These are phyloP conservation scores for Botrytis medusae DNA, from an alignment of 2,329 filamentous ascomycete genomes.

Conservation along the genomic window DNA sequence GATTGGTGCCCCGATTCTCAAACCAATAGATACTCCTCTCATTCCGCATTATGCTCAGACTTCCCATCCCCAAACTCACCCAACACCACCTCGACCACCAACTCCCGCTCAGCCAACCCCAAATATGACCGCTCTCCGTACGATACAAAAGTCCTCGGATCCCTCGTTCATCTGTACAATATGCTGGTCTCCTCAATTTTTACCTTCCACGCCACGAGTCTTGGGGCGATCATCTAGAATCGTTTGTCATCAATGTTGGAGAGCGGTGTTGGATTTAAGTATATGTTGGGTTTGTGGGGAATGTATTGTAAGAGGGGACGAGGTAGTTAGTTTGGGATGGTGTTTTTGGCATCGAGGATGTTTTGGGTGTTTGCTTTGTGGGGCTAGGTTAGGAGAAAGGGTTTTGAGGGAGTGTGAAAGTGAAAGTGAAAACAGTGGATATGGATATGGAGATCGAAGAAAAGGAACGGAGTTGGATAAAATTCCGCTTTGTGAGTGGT, in stretches of 20 bases:
- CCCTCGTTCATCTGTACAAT: conserved; percentile 55
- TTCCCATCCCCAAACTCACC: background rate
- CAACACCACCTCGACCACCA: background rate
- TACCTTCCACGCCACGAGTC: conserved; percentile 41
- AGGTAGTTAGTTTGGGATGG: conserved; percentile 59
- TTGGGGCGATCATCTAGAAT: conserved; percentile 51
- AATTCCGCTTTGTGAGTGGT: conserved; percentile 52
- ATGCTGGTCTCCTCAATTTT: conserved; percentile 48
- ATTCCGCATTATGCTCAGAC: background rate
- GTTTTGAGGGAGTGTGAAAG: conserved; percentile 7
- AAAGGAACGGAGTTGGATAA: conserved; percentile 46
- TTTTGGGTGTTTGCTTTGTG: conserved; percentile 57
- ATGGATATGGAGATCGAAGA: conserved; percentile 16
- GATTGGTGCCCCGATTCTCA: background rate
- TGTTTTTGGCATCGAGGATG: conserved; percentile 59
- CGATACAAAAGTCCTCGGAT: conserved; percentile 10
- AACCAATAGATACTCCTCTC: background rate
- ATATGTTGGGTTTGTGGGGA: conserved; percentile 60
- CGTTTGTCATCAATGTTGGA: conserved; percentile 50
- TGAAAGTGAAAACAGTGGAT: background rate
- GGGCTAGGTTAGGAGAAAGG: conserved; percentile 41
- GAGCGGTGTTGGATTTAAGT: conserved; percentile 51
- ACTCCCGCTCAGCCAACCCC: background rate
- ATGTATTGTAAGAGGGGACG: conserved; percentile 52
- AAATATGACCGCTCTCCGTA: background rate